Conservation (phyloP, 768 basidiomycete species). For the Lyophyllum semitale region DNA sequence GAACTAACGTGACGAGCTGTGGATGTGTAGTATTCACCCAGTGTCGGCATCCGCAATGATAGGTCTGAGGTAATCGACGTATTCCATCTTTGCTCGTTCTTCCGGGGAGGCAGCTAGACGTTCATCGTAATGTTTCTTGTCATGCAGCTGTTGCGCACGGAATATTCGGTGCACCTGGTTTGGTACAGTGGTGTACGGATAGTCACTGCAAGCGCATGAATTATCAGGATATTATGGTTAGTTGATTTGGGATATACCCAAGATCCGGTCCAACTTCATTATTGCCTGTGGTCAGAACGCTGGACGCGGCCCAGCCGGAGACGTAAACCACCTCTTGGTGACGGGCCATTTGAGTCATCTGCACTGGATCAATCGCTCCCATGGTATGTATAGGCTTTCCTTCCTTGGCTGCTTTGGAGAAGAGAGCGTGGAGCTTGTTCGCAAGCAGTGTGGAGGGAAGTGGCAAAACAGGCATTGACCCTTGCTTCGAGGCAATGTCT, state of each 20-base stretch:
- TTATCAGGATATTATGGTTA: not conserved
- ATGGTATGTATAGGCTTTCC: slow-evolving; percentile 83
- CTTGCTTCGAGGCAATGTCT: slow-evolving; percentile 87
- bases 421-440: slow-evolving; percentile 77
- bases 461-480: slow-evolving; percentile 77
- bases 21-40: slow-evolving; percentile 52
- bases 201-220: slow-evolving; percentile 58
- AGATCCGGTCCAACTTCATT: slow-evolving; percentile 94
- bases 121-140: slow-evolving; percentile 91
- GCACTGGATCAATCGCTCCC: slow-evolving; percentile 92
- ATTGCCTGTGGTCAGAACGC: slow-evolving; percentile 83
- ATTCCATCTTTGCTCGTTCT: slow-evolving; percentile 69
- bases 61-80: slow-evolving; percentile 86
- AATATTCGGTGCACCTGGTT: slow-evolving; percentile 93
- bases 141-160: slow-evolving; percentile 90
- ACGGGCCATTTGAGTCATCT: slow-evolving; percentile 92
- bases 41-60: slow-evolving; percentile 96
- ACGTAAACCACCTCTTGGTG: slow-evolving; percentile 88
- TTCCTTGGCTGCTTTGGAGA: slow-evolving; percentile 62
- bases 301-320: slow-evolving; percentile 91
- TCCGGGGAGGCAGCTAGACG: slow-evolving; percentile 67
- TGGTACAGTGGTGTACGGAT: slow-evolving; percentile 95
- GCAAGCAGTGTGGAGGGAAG: slow-evolving; percentile 78
- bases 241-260: slow-evolving; percentile 56
- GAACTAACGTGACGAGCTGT: not conserved